Base-by-base conservation (phyloP, 768 basidiomycete species). In the Boletellus emodensis region DNA sequence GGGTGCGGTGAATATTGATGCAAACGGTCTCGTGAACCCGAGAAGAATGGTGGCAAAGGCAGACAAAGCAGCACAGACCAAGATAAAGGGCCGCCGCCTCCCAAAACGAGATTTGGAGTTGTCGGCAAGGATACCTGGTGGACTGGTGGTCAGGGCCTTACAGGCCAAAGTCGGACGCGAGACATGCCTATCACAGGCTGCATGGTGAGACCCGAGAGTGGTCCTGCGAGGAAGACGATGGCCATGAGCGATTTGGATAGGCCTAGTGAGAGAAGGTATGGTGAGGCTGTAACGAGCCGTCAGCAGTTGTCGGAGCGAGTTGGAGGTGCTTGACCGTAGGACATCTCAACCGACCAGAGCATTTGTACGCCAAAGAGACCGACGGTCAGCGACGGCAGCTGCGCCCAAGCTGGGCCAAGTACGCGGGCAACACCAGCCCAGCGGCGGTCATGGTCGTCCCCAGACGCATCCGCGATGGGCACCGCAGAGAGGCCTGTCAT, bases 261-360 rank as follows among this genome's bases (percentile, higher is more conserved):
- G 13, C 94, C 94, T 0, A 96, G 81, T 0, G 91, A 90, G 46
- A 94, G 75, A 2, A 97, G 78, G 68, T 95, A 97, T 0, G 94
- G 94, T 0, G 93, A 83, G n/a, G 81, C 84, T 83, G 44, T 11
- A 17, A 20, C 17, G 20, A 55, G 30, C 11, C 30, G 30, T 52
- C 38, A 55, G 56, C 13, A 11, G 40, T n/a, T 17, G 14, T 45
- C 6, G 18, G 20, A 17, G 39, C 13, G 30, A 35, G 12, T 2
- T 8, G 30, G 17, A 32, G n/a, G 43, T 11, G 44, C 60, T 33
- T 48, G 22, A 59, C 89, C 91, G 54, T 95, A 94, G 0, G 90
- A 86, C 90, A 96, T 94, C 62, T 96, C 94, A 12, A 95, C 85
- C 1, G 87, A 87, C 94, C 94, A 96, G 41, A 95, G 81, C 53